A percentile compares a stretch with the other conserved stretches of the same genome.
Evolutionary conservation across 169 alveolate species (phyloP).

Genomic region (Fabrea salina): DNA sequence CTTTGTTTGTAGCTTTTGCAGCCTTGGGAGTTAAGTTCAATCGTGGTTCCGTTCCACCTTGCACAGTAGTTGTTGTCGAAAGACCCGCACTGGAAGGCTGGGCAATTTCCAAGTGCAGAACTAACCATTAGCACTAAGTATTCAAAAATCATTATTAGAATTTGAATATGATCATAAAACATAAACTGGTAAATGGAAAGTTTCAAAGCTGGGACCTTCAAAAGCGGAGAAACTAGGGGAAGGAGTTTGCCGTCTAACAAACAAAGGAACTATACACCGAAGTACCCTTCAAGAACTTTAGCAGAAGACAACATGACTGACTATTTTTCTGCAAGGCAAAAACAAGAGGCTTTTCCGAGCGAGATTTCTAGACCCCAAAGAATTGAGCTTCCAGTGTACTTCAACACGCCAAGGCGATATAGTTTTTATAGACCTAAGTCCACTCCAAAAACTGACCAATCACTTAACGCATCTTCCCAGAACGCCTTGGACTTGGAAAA

Average conservation of each 20-base stretch:
- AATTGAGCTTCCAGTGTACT: conserved; percentile 72
- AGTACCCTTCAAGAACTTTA: conserved; percentile 27
- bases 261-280: conserved; percentile 1
- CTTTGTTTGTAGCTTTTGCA: background rate
- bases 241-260: background rate
- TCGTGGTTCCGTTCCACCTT: background rate
- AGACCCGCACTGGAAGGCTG: too few species aligned
- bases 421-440: conserved; percentile 24
- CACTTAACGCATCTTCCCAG: conserved; percentile 32
- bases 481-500: conserved; percentile 46
- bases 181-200: too few species aligned
- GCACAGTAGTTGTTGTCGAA: too few species aligned
- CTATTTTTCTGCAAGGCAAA: background rate
- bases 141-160: too few species aligned
- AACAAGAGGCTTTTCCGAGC: background rate
- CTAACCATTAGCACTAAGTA: too few species aligned
- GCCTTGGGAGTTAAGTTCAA: background rate
- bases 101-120: too few species aligned
- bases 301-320: conserved; percentile 34
- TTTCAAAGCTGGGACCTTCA: too few species aligned
- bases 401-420: conserved; percentile 72
- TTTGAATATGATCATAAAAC: too few species aligned
- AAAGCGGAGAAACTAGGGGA: too few species aligned
- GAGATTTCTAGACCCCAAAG: conserved; percentile 61
- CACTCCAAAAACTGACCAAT: background rate